Evolutionary conservation across 768 basidiomycete species (phyloP).

Genomic region (Auriscalpium microsporum): DNA sequence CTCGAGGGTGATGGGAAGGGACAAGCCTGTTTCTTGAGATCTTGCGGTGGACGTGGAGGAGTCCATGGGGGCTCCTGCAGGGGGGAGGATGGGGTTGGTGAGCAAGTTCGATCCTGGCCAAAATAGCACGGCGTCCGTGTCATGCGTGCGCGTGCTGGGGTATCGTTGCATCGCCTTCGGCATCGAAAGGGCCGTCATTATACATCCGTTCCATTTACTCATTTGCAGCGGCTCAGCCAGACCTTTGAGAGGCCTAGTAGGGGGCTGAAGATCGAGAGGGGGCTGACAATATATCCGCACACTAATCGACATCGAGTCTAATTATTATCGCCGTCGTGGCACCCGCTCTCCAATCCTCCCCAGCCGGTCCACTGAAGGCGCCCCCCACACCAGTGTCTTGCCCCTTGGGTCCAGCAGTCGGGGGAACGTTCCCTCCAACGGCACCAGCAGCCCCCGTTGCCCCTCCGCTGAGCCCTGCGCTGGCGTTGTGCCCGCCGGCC

Average conservation of each 20-base stretch:
- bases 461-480: slow-evolving; percentile 6
- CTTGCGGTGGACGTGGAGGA: not conserved
- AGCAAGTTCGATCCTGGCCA: too few species aligned
- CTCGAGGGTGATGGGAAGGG: not conserved
- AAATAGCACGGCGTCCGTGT: too few species aligned
- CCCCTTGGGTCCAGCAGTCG: slow-evolving; percentile 47
- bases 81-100: too few species aligned
- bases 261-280: too few species aligned
- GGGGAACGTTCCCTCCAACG: slow-evolving; percentile 39
- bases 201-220: too few species aligned
- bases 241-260: too few species aligned
- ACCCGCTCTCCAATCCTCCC: slow-evolving; percentile 36
- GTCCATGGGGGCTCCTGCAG: too few species aligned
- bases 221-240: too few species aligned
- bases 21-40: not conserved
- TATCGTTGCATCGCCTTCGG: too few species aligned
- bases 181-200: too few species aligned
- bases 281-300: not conserved
- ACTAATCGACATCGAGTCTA: not conserved
- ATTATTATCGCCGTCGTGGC: slow-evolving; percentile 1
- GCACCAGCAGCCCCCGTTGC: slow-evolving; percentile 37
- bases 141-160: too few species aligned
- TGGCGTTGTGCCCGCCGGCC: not conserved
- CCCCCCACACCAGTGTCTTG: slow-evolving; percentile 66
- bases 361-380: slow-evolving; percentile 57